Conservation (phyloP, 371 early-diverging fungal genomes). For the Mucor saturninus region DNA sequence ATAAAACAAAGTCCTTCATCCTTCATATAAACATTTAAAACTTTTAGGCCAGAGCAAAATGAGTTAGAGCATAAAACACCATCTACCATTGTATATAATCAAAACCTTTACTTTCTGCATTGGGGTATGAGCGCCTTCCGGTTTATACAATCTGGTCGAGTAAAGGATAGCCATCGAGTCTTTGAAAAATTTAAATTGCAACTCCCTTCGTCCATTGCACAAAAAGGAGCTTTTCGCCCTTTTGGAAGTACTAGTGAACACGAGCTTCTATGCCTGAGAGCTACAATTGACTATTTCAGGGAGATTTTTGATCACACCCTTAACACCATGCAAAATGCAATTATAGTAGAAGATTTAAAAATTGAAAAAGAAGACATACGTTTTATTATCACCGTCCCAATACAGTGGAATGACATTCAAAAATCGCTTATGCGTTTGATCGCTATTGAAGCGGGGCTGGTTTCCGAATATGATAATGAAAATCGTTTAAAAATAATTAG, state of each 20-base stretch:
- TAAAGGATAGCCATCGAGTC: background rate
- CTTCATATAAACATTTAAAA: background rate
- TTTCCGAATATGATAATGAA: conserved; percentile 40
- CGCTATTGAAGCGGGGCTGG: conserved; percentile 45
- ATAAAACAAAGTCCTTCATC: background rate
- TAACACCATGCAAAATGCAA: background rate
- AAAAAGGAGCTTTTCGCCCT: conserved; percentile 5
- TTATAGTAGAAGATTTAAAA: too few species aligned
- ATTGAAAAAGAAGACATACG: conserved; percentile 12
- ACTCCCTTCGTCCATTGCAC: conserved; percentile 7
- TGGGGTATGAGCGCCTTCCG: conserved; percentile 13
- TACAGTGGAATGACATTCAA: conserved; percentile 51
- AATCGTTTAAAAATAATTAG: conserved; percentile 45
- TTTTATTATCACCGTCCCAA: conserved; percentile 43
- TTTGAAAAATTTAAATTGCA: conserved; percentile 13
- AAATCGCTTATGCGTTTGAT: conserved; percentile 46
- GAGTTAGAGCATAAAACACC: conserved; percentile 4
- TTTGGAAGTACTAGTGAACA: conserved; percentile 2
- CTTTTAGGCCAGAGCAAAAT: background rate
- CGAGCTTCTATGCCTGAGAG: conserved; percentile 5
- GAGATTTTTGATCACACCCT: conserved; percentile 10
- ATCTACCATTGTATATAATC: conserved; percentile 9
- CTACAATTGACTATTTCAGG: conserved; percentile 18
- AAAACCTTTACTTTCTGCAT: background rate
- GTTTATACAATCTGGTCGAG: background rate